Evolutionary conservation across 2,329 filamentous ascomycete species (phyloP), one percentile per base, ranked within the genome.

Genomic region (Neurospora sp.): DNA sequence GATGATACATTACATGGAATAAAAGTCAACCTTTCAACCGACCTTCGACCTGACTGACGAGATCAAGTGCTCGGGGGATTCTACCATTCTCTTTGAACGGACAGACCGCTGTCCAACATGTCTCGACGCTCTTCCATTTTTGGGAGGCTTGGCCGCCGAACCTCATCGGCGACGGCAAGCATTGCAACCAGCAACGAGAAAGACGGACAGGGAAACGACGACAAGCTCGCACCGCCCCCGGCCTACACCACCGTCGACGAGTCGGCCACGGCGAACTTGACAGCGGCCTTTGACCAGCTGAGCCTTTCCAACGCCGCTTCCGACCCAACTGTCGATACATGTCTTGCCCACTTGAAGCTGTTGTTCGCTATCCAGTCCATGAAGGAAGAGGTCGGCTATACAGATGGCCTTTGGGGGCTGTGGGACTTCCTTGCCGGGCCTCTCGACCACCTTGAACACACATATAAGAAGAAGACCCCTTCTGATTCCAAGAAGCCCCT

Each of bases 291-390:
- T 41, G 74, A 73, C 12, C 71, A 71, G 4, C 72, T 76, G 10
- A 69, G 17, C 6, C 46, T 76, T 17, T 38, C 68, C 37, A 66
- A 69, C 37, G 8, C 10, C 4, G 71, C 73, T 6, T 66, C 57
- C 8, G 73, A 78, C 5, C 84, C 87, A 1, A 81, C 82, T 1
- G 78, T 78, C 5, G 84, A 89, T 71, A 84, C 88, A 57, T 92
- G 90, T 73, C 85, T 92, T 28, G 89, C 87, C 0, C 92, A 96
- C 77, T 83, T 95, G 37, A 92, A 92, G 77, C 82, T 95, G 0
- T 83, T 95, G 1, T 86, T 88, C 68, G 86, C 88, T 10, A 84
- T 95, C 70, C 86, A 91, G 73, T 83, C 83, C 40, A 80, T 95
- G 69, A 90, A 89, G 72, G 88, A 92, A 70, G 84, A 87, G 19